Evolutionary conservation across 2,329 filamentous ascomycete genomes (phyloP), one percentile per base, ranked within the genome.

Genomic region (Meredithiella fracta): DNA sequence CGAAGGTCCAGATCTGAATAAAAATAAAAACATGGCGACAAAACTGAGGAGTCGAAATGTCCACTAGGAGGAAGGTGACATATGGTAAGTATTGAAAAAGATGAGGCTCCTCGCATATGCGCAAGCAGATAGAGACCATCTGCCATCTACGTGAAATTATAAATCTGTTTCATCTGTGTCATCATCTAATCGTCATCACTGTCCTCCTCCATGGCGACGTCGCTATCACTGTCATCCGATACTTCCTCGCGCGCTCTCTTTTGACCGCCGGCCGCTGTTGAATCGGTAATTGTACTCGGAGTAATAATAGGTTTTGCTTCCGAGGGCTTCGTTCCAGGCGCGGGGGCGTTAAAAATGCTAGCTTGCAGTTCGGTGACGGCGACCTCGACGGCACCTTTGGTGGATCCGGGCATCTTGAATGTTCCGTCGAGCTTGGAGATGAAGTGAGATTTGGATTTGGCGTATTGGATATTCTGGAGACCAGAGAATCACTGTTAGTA

Each of bases 391-490:
- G 76, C 74, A 26, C 71, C 74, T 20, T 73, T 70, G 42, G 69
- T 69, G 26, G 70, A 71, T 56, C 73, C 70, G 14, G 86, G 81
- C 62, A 86, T 76, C 65, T 83, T 82, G 70, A 89, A 95, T 14
- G 87, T 91, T 60, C 92, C 92, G 62, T 95, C 90, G 54, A 98
- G 80, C 68, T 94, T 95, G 34, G 88, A 81, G 60, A 98, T 80
- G 23, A 85, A 84, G 67, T 95, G 77, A 2, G 90, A 96, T 66
- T 91, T 91, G 57, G 83, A 82, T 68, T 90, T 95, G 57, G 86
- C 89, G 67, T 97, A 98, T 61, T 83, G 76, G 62, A 98, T 89
- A 79, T 82, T 86, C 91, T 97, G 56, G 31, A 54, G 8, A 47
- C 29, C 49, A 20, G 7, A 26, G 15, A 26, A 50, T 34, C 44